Base-by-base conservation (phyloP, 139 green algal species). In the Closterium sp. region DNA sequence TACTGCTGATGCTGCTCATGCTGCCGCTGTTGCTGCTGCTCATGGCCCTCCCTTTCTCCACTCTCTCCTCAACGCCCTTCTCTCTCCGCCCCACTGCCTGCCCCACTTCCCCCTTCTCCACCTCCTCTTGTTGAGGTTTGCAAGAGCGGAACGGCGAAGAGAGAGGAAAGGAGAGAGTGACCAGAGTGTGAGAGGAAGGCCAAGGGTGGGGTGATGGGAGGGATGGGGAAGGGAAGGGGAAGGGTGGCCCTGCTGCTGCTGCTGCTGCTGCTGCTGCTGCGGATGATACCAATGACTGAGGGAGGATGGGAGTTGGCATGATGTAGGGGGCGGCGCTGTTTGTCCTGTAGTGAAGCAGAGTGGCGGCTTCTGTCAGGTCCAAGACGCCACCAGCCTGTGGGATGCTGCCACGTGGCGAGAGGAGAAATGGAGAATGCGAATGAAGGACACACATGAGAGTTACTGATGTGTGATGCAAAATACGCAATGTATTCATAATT, bases 121-220 rank as follows among this genome's bases (percentile, higher is more conserved):
- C 13, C 22, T 0, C 88, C n/a, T 84, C 17, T 24, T 90, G 27
- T 17, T 90, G 45, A 1, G 38, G 38, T 50, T 7, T 50, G 13
- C 38, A 9, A 99, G 62, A 79, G 10, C 13, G 62, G 19, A 24
- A 79, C 13, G 62, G 62, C 17, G 62, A 79, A 13, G 62, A 79
- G 62, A 79, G 62, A 13, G 62, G 62, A 79, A 79, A 24, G 62
- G 62, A 79, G 62, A 79, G 19, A 4, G 62, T 79, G 17, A 79
- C 62, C 0, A 79, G 62, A 79, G 3, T 79, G 62, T 79, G 19
- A 24, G 62, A 19, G 62, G 62, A 79, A 79, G 62, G 62, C 62
- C 62, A 79, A 13, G 62, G 62, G 62, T 79, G 62, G 17, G 62
- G 62, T 79, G 62, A 79, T 79, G 62, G 62, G 62, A 79, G 62